Conservation (phyloP, 352 stramenopile genomes). For the Elongisporangium undulatum region DNA sequence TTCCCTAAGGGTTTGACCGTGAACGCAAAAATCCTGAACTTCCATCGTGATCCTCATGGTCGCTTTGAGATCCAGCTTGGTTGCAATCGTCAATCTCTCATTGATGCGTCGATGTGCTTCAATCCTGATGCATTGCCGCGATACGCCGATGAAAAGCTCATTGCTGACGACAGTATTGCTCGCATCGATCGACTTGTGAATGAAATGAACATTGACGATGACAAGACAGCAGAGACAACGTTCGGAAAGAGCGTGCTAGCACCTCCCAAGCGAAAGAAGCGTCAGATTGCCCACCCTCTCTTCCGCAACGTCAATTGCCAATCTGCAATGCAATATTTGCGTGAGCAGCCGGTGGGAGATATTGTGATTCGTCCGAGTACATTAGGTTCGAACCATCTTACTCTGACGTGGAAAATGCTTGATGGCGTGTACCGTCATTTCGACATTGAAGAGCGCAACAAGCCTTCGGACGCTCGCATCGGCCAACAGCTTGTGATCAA, state of each 20-base stretch:
- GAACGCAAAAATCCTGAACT: conserved; percentile 75
- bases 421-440: conserved; percentile 86
- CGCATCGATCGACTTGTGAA: conserved; percentile 80
- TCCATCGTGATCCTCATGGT: conserved; percentile 69
- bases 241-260: conserved; percentile 30
- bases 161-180: conserved; percentile 63
- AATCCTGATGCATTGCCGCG: conserved; percentile 49
- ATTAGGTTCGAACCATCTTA: conserved; percentile 79
- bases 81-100: conserved; percentile 68
- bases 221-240: conserved; percentile 32
- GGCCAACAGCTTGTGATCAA: conserved; percentile 84
- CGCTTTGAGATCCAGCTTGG: conserved; percentile 74
- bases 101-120: conserved; percentile 74
- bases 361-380: conserved; percentile 85
- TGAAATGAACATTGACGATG: conserved; percentile 63
- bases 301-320: conserved; percentile 89
- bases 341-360: conserved; percentile 72
- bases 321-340: conserved; percentile 74
- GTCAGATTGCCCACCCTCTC: conserved; percentile 78
- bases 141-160: conserved; percentile 44
- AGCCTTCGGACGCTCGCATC: conserved; percentile 79
- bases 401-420: conserved; percentile 87
- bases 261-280: conserved; percentile 76
- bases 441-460: conserved; percentile 86
- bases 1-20: conserved; percentile 87